phyloP scores from a whole-genome alignment of 2,329 filamentous ascomycete species.

The Diplodia sapinea region DNA sequence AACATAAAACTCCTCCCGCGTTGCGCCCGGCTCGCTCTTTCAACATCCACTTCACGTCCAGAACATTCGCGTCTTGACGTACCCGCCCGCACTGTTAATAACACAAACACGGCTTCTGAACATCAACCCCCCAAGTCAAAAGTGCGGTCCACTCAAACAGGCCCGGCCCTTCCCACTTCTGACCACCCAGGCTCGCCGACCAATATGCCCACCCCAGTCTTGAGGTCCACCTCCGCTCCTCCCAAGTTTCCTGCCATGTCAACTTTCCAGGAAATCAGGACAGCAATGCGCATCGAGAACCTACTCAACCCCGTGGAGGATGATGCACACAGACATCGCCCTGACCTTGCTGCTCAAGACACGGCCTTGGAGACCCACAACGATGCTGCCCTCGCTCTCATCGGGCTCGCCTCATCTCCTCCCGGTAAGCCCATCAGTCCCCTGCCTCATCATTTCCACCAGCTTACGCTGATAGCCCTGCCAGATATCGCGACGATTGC shows the following conservation, averaged over 20 bases:
- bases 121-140: background rate
- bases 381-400: background rate
- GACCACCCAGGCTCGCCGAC: background rate
- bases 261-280: background rate
- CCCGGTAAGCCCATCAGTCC: background rate
- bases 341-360: background rate
- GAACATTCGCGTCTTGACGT: slow-evolving; percentile 2
- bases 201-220: background rate
- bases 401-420: background rate
- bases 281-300: background rate
- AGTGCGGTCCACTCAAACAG: background rate
- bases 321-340: background rate
- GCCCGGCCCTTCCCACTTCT: background rate
- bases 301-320: background rate
- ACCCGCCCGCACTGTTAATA: no score
- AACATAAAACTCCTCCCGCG: background rate
- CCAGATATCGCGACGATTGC: background rate
- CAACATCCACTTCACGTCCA: background rate
- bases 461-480: background rate
- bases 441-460: background rate
- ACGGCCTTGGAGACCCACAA: background rate
- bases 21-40: background rate
- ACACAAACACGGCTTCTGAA: background rate
- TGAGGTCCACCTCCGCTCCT: background rate
- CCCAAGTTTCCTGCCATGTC: background rate